These are phyloP conservation scores for Heimioporus sp. DNA, from an alignment of 768 basidiomycete species.

Conservation along the genomic window DNA sequence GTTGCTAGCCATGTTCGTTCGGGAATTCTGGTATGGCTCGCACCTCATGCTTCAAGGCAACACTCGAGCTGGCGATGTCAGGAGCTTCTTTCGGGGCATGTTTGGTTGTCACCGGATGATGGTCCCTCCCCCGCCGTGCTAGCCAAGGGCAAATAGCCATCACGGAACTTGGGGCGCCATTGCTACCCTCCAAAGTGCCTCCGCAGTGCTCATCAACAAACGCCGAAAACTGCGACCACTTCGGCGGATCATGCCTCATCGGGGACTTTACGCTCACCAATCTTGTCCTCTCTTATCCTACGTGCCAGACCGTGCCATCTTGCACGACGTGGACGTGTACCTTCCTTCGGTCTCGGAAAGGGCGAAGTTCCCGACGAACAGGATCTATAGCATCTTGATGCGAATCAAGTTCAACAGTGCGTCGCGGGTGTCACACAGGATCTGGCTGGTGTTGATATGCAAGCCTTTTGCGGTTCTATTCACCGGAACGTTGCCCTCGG, in stretches of 20 bases:
- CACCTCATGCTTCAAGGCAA: conserved; percentile 81
- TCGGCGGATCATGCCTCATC: conserved; percentile 67
- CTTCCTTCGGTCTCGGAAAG: no score
- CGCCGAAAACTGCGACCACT: conserved; percentile 32
- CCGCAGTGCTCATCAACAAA: conserved; percentile 17
- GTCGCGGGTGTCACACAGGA: no score
- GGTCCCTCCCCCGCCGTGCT: conserved; percentile 78
- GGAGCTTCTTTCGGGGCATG: conserved; percentile 99
- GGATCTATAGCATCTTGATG: no score
- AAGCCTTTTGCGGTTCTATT: conserved; percentile 71
- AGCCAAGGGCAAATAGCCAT: conserved; percentile 55
- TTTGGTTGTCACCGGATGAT: conserved; percentile 85
- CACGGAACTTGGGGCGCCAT: conserved; percentile 25
- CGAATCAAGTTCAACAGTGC: no score
- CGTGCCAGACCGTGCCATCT: conserved; percentile 61
- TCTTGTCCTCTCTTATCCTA: conserved; percentile 72
- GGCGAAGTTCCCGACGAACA: no score
- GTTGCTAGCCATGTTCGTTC: conserved; percentile 89
- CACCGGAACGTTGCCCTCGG: conserved; percentile 88
- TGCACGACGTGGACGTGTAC: no score
- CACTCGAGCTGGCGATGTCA: conserved; percentile 71
- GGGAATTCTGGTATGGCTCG: conserved; percentile 94
- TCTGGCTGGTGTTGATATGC: conserved; percentile 43
- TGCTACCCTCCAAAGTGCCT: conserved; percentile 36
- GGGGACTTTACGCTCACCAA: conserved; percentile 68